Evolutionary conservation across 495 filamentous ascomycete genomes (phyloP).

Genomic region (Xylaria venustula): DNA sequence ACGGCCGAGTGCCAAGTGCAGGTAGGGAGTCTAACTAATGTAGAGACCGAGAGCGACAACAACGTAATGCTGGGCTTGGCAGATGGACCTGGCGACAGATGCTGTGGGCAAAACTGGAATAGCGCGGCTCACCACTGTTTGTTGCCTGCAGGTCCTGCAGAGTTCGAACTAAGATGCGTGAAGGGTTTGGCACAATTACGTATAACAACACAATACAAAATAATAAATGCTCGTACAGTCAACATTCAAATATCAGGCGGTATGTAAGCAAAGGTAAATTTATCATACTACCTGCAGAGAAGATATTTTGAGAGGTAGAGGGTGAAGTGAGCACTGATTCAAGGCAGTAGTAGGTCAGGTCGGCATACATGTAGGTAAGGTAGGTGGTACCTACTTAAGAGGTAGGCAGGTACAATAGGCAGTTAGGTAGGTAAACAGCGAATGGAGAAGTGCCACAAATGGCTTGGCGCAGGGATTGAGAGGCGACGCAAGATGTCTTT

Average conservation of each 20-base stretch:
- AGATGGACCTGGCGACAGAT: background rate
- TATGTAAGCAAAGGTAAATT: background rate
- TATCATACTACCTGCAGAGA: no score
- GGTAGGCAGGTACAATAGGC: background rate
- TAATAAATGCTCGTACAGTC: no score
- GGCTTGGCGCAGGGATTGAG: background rate
- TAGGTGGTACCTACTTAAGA: no score
- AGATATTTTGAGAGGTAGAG: no score
- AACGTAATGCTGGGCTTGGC: constrained; percentile 17
- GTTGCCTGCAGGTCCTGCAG: background rate
- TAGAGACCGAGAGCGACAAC: constrained; percentile 2
- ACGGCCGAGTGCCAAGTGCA: constrained; percentile 11
- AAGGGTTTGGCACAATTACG: no score
- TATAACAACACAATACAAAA: no score
- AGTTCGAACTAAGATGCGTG: no score
- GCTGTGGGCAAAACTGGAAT: constrained; percentile 8
- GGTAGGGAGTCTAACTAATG: background rate
- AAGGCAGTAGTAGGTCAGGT: no score
- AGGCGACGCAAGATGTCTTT: background rate
- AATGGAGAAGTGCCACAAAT: background rate
- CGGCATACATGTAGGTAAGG: no score
- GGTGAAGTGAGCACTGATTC: no score
- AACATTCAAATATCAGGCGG: no score
- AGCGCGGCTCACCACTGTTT: constrained; percentile 1
- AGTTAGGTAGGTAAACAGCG: background rate